phyloP scores from a whole-genome alignment of 176 grass and related monocot genomes.

The Triticum aestivum region IWGSC_CS_RefSeq_v2.1 NC_057794.1:584183005-584183504 shows the following conservation, averaged over 20 bases:
- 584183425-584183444: constrained; percentile 37
- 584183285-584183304: background rate
- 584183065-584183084: constrained; percentile 92
- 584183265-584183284: background rate
- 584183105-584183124: constrained; percentile 66
- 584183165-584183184: constrained; percentile 94
- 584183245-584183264: background rate
- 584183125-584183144: constrained; percentile 72
- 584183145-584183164: constrained; percentile 61
- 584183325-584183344: constrained; percentile 99
- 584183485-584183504: background rate
- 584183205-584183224: constrained; percentile 82
- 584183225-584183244: constrained; percentile 17
- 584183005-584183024: constrained; percentile 91
- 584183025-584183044: constrained; percentile 99
- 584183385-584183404: constrained; percentile 99
- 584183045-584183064: constrained; percentile 97
- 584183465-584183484: background rate
- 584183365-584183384: constrained; percentile 85
- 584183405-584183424: constrained; percentile 91
- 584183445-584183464: constrained; percentile 19
- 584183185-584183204: constrained; percentile 94
- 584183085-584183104: constrained; percentile 87
- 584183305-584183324: constrained; percentile 99
- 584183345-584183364: constrained; percentile 98